Percentiles rank a stretch among this genome's conserved stretches.
Conservation (phyloP, 176 grass and related monocot genomes). For the Carex kokanica region DNA sequence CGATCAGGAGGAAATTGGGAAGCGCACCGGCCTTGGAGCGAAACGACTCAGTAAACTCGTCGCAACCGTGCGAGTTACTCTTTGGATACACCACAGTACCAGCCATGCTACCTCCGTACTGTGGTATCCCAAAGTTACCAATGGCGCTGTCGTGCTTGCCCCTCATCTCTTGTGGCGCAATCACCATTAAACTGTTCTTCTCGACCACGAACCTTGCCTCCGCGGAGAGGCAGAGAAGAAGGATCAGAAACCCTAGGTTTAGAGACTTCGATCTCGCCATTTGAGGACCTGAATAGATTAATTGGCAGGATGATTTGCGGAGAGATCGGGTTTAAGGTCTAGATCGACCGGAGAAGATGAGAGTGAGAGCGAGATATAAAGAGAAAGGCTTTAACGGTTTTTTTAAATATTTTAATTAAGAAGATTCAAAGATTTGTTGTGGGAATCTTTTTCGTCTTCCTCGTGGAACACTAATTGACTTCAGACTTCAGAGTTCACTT, state of each 20-base stretch:
- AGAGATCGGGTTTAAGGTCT: neutral
- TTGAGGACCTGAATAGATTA: neutral
- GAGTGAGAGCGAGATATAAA: neutral
- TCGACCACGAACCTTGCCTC: constrained; percentile 87
- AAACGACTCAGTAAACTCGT: constrained; percentile 53
- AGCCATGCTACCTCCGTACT: constrained; percentile 96
- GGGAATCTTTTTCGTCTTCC: neutral
- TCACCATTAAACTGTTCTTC: constrained; percentile 99
- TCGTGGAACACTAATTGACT: neutral
- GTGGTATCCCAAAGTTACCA: constrained; percentile 94
- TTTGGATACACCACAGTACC: constrained; percentile 79
- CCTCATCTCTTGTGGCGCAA: constrained; percentile 49
- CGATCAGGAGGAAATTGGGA: constrained; percentile 85
- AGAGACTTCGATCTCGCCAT: constrained; percentile 14
- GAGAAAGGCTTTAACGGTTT: neutral
- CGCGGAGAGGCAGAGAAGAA: constrained; percentile 8
- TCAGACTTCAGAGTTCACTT: neutral
- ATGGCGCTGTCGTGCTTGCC: constrained; percentile 88
- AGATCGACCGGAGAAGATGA: neutral
- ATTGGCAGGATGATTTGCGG: neutral
- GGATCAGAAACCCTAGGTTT: constrained; percentile 16
- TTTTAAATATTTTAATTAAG: neutral
- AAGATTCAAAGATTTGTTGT: neutral
- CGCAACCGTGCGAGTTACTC: constrained; percentile 58
- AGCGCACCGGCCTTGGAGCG: constrained; percentile 70